A percentile compares a stretch with the other conserved stretches of the same genome.
phyloP scores from a whole-genome alignment of 2,329 filamentous ascomycete genomes.

The Diplodia intermedia region DNA sequence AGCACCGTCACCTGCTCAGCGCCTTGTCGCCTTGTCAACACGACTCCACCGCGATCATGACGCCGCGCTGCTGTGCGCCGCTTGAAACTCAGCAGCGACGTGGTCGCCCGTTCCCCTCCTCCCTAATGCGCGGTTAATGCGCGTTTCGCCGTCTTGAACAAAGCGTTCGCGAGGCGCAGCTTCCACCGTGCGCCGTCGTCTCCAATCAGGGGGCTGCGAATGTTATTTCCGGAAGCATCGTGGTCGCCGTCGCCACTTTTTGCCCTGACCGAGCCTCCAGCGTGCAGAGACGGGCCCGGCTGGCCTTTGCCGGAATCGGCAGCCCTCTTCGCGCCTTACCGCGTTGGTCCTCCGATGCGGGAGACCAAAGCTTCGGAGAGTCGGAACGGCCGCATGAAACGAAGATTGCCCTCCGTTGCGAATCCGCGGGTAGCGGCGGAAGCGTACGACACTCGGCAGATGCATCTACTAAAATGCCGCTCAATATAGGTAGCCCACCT shows the following conservation, averaged over 20 bases:
- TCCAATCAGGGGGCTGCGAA: neutral
- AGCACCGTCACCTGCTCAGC: slow-evolving; percentile 6
- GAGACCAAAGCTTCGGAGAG: neutral
- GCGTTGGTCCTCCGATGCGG: neutral
- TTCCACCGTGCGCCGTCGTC: neutral
- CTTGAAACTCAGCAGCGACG: slow-evolving; percentile 15
- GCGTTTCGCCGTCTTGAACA: neutral
- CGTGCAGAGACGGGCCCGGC: slow-evolving; percentile 1
- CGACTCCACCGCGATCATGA: neutral
- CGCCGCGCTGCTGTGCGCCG: neutral
- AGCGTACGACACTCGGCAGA: slow-evolving; percentile 2
- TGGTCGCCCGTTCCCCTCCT: slow-evolving; percentile 13
- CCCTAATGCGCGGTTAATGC: slow-evolving; percentile 4
- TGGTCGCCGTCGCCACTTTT: neutral
- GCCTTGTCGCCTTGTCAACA: neutral
- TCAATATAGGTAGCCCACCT: neutral
- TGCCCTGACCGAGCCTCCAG: neutral
- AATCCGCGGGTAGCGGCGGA: neutral
- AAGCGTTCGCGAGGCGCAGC: slow-evolving; percentile 19
- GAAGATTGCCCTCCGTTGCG: neutral
- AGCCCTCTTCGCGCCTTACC: neutral
- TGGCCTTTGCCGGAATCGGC: slow-evolving; percentile 11
- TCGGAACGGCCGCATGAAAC: neutral
- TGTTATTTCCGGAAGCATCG: neutral
- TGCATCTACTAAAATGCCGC: neutral